Base-by-base conservation (phyloP, 2,329 filamentous ascomycete species). In the Pyrenophora seminiperda region DNA sequence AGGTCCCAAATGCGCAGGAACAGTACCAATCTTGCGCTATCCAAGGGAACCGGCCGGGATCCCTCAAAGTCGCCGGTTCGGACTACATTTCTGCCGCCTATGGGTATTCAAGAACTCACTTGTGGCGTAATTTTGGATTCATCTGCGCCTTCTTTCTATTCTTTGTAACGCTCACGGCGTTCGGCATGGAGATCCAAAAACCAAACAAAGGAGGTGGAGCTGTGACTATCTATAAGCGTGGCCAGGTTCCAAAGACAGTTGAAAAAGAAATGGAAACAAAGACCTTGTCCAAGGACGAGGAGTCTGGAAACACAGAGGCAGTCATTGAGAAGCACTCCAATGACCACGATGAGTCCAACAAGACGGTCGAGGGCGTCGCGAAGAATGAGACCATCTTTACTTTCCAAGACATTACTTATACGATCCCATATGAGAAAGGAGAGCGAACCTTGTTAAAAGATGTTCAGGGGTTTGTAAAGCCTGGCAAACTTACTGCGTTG, bases 351-450 rank as follows among this genome's bases (percentile, higher is more conserved):
- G 54, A 61, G 36, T 58, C 57, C 1, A 49, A 50, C 18, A 43
- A 72, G 63, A 58, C 62, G 0, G 68, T 78, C 34, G 71, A 79
- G 27, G 77, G 77, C 2, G 80, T 88, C 11, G 82, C 82, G 1
- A 83, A 82, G 62, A 87, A 87, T 53, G 83, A 87, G 41, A 70
- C 73, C 3, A 70, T 77, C 31, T 76, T 96, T 52, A 96, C 91
- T 0, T 96, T 91, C 88, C 89, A 93, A 68, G 80, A 89, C 57
- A 84, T 97, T 53, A 90, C 87, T 66, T 96, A 96, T 68, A 88
- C 83, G 0, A 87, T 91, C 51, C 74, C 76, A 9, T 77, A 76
- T 20, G 67, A 77, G 17, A 71, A 71, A 30, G 73, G 74, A 3
- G 74, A 78, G 37, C 66, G 76, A 11, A 69, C 67, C 3, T 68